Conservation (phyloP, 1,139 yeast genomes). For the Yamadazyma triangularis region DNA sequence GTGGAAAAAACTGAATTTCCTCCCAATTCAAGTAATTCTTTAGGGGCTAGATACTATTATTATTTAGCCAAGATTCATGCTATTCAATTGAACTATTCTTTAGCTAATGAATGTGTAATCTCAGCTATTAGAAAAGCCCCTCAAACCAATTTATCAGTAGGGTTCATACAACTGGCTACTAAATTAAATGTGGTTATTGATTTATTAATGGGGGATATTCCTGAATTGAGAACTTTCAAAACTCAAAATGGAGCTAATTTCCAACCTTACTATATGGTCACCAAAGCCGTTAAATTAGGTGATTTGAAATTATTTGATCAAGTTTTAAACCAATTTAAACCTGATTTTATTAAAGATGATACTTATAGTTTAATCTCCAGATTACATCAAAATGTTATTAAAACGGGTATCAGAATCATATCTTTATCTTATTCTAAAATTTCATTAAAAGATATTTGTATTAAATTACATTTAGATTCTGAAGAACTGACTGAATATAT, state of each 20-base stretch:
- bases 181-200: conserved; percentile 87
- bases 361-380: conserved; percentile 82
- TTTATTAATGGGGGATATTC: conserved; percentile 93
- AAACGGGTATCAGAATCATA: conserved; percentile 93
- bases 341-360: conserved; percentile 66
- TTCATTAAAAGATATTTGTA: conserved; percentile 84
- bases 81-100: conserved; percentile 86
- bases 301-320: conserved; percentile 79
- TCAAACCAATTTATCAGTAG: conserved; percentile 77
- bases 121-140: conserved; percentile 98
- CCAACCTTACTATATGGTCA: conserved; percentile 79
- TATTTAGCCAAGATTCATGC: conserved; percentile 88
- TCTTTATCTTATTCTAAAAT: conserved; percentile 89
- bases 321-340: conserved; percentile 64
- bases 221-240: conserved; percentile 81
- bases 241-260: conserved; percentile 55
- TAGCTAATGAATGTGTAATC: conserved; percentile 85
- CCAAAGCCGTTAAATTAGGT: conserved; percentile 90
- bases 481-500: conserved; percentile 97
- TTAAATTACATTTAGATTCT: conserved; percentile 84
- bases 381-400: conserved; percentile 93
- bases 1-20: conserved; percentile 90
- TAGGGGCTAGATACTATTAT: conserved; percentile 87
- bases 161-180: conserved; percentile 86
- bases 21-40: conserved; percentile 75